Conservation (phyloP, 2,329 filamentous ascomycete species). For the Leptographium wingfieldii region DNA sequence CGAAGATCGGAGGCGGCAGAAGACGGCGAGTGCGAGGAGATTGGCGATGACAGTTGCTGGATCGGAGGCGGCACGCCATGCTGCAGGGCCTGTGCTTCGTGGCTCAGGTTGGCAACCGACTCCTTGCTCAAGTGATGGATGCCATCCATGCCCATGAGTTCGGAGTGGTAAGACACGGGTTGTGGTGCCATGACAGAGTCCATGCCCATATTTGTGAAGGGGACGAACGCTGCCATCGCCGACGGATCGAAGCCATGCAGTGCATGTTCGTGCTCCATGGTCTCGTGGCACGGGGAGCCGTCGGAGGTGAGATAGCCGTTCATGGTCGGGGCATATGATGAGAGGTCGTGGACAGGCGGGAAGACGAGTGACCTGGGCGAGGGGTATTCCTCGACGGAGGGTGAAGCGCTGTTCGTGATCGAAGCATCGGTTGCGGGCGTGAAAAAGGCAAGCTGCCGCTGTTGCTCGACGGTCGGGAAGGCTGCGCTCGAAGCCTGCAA, state of each 20-base stretch:
- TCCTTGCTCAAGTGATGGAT: constrained; percentile 4
- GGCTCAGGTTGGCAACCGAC: constrained; percentile 1
- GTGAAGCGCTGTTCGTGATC: constrained; percentile 1
- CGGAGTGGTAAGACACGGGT: constrained; percentile 9
- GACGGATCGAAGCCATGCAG: constrained; percentile 5
- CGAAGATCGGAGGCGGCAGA: constrained; percentile 20
- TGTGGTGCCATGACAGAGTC: constrained; percentile 6
- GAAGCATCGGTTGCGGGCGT: neutral
- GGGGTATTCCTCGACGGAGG: constrained; percentile 12
- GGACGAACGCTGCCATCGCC: neutral
- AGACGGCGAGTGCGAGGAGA: constrained; percentile 18
- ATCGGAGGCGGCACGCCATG: neutral
- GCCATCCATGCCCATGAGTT: constrained; percentile 7
- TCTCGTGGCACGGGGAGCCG: neutral
- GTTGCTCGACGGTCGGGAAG: constrained; percentile 18
- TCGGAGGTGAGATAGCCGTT: constrained; percentile 5
- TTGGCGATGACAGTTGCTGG: constrained; percentile 19
- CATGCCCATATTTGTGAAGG: constrained; percentile 7
- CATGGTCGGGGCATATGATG: constrained; percentile 3
- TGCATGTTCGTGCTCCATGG: neutral
- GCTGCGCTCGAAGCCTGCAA: constrained; percentile 24
- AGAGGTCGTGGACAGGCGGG: constrained; percentile 3
- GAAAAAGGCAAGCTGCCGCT: neutral
- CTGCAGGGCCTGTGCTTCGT: constrained; percentile 2
- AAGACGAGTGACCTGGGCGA: constrained; percentile 13